These are phyloP conservation scores for Penicillium steckii DNA, from an alignment of 495 filamentous ascomycete genomes.

Conservation along the genomic window DNA sequence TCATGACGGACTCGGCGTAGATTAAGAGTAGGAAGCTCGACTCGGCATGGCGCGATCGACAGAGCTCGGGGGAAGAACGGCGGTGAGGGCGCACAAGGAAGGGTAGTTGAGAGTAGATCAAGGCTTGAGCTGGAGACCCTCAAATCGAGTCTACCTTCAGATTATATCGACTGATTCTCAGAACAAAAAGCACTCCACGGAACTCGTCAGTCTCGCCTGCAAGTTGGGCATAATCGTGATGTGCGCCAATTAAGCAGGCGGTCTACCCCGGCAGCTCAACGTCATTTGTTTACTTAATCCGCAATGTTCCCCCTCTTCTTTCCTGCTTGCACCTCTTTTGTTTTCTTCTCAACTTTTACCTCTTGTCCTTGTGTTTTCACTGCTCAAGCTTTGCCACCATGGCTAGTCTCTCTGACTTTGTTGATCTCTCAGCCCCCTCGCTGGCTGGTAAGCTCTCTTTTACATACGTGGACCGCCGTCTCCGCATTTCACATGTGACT, in stretches of 20 bases:
- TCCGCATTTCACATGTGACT: slow-evolving; percentile 39
- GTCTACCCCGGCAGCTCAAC: slow-evolving; percentile 5
- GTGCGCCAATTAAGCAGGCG: not conserved
- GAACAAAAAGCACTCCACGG: no score
- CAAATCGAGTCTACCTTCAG: no score
- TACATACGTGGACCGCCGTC: not conserved
- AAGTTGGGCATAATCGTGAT: no score
- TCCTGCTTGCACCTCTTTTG: slow-evolving; percentile 6
- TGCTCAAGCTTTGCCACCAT: slow-evolving; percentile 17
- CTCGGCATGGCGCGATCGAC: slow-evolving; percentile 9
- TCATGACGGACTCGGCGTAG: slow-evolving; percentile 33
- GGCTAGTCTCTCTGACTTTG: slow-evolving; percentile 38
- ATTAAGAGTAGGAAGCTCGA: slow-evolving; percentile 20
- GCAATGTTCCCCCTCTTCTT: slow-evolving; percentile 3
- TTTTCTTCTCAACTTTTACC: slow-evolving; percentile 9
- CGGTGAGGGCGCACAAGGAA: not conserved
- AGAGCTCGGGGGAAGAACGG: not conserved
- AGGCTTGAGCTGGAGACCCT: not conserved
- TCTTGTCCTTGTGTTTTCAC: not conserved
- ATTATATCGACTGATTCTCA: no score
- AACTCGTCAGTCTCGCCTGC: no score
- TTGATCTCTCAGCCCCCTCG: slow-evolving; percentile 47
- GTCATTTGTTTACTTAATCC: slow-evolving; percentile 36
- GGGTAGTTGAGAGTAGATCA: not conserved
- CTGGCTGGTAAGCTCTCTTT: slow-evolving; percentile 38